These are phyloP conservation scores for Beauveria asiatica DNA, from an alignment of 2,329 filamentous ascomycete species.

Conservation along the genomic window DNA sequence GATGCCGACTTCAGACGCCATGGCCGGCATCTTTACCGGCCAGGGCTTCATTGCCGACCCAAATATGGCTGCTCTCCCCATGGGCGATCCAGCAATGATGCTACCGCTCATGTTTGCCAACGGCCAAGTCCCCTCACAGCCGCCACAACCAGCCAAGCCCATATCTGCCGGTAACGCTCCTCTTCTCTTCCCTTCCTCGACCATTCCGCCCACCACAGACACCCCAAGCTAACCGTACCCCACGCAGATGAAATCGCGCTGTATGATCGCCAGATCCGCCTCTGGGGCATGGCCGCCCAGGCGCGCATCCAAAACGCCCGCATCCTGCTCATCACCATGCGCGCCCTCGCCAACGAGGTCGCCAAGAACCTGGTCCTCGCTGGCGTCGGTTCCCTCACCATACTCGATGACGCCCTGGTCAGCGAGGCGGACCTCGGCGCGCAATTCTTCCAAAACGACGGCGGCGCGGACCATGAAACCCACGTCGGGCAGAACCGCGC, in stretches of 20 bases:
- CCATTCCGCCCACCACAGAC: not conserved
- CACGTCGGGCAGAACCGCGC: conserved; percentile 78
- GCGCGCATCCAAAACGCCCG: conserved; percentile 84
- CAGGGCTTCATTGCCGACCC: not conserved
- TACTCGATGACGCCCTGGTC: conserved; percentile 70
- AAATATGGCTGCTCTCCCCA: conserved; percentile 14
- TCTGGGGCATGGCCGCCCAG: conserved; percentile 95
- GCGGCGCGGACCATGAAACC: conserved; percentile 36
- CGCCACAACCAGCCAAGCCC: conserved; percentile 14
- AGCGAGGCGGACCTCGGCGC: conserved; percentile 72
- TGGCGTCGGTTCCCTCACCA: conserved; percentile 81
- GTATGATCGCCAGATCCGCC: conserved; percentile 92
- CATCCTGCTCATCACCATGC: conserved; percentile 81
- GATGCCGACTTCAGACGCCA: conserved; percentile 16
- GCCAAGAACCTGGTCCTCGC: conserved; percentile 96
- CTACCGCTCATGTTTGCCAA: conserved; percentile 25
- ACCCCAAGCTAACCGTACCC: not conserved
- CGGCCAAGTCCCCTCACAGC: conserved; percentile 15
- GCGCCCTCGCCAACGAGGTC: conserved; percentile 84
- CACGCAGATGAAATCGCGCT: conserved; percentile 81
- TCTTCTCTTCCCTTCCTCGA: not conserved
- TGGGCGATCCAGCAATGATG: conserved; percentile 22
- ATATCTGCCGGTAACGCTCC: conserved; percentile 27
- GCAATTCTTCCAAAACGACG: conserved; percentile 67
- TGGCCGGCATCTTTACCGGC: conserved; percentile 14